A percentile compares a stretch with the other conserved stretches of the same genome.
phyloP scores from a whole-genome alignment of 768 basidiomycete species.

The Asterophora lycoperdoides region DNA sequence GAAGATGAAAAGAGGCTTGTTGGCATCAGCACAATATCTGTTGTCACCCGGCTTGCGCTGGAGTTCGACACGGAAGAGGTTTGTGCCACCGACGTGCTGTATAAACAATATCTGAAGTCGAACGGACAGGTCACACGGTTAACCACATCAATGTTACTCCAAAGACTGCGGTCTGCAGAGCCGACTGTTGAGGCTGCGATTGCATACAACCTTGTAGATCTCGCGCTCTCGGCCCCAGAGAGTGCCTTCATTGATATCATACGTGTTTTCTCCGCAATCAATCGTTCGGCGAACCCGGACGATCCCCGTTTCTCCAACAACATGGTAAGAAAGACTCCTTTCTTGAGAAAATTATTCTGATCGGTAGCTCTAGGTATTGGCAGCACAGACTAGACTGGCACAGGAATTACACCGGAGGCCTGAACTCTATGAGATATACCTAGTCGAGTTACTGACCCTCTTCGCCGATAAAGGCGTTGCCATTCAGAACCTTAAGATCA shows the following conservation, averaged over 20 bases:
- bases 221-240: constrained; percentile 76
- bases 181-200: constrained; percentile 88
- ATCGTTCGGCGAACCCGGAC: constrained; percentile 81
- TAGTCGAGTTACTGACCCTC: constrained; percentile 79
- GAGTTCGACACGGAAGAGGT: constrained; percentile 88
- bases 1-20: constrained; percentile 84
- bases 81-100: background rate
- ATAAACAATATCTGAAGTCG: background rate
- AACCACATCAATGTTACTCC: constrained; percentile 89
- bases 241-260: constrained; percentile 81
- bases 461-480: constrained; percentile 90
- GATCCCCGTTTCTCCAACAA: constrained; percentile 88
- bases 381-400: constrained; percentile 87
- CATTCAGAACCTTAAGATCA: constrained; percentile 76
- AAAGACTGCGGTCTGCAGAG: constrained; percentile 80
- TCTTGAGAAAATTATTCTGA: background rate
- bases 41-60: constrained; percentile 81
- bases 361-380: constrained; percentile 55
- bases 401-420: constrained; percentile 70
- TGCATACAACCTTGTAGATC: constrained; percentile 85
- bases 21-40: constrained; percentile 87
- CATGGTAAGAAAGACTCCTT: constrained; percentile 47
- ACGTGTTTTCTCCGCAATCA: constrained; percentile 78
- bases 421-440: constrained; percentile 74
- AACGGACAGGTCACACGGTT: constrained; percentile 66